phyloP scores from a whole-genome alignment of 805 yeast species.

The Priceomyces haplophilus region DNA sequence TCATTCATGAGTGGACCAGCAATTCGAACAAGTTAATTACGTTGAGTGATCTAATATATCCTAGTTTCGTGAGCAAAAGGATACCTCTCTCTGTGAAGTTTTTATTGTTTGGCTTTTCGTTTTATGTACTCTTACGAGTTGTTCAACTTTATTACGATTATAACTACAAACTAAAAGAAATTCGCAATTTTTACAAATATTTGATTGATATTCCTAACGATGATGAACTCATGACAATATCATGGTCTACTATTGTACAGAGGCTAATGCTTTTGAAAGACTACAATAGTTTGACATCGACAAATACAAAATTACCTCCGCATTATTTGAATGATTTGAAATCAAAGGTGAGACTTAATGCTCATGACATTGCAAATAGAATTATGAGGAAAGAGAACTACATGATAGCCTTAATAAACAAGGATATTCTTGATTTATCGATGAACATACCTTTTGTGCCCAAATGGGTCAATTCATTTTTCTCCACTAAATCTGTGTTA shows the following conservation, averaged over 20 bases:
- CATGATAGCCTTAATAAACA: constrained; percentile 84
- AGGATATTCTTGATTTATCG: constrained; percentile 65
- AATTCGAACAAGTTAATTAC: constrained; percentile 21
- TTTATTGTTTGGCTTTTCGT: constrained; percentile 59
- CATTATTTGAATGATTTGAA: constrained; percentile 50
- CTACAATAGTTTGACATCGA: constrained; percentile 68
- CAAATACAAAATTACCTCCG: constrained; percentile 19
- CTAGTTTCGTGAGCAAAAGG: constrained; percentile 44
- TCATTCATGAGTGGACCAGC: constrained; percentile 24
- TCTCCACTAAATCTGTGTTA: constrained; percentile 39
- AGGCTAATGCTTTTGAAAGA: constrained; percentile 72
- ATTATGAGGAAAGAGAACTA: constrained; percentile 95
- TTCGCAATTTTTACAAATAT: constrained; percentile 71
- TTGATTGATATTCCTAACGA: constrained; percentile 70
- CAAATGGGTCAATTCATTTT: constrained; percentile 8
- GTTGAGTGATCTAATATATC: constrained; percentile 31
- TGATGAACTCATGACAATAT: constrained; percentile 80
- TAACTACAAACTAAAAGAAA: constrained; percentile 61
- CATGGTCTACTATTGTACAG: constrained; percentile 86
- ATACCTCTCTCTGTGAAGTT: constrained; percentile 48
- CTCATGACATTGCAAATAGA: constrained; percentile 92
- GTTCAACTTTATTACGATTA: constrained; percentile 59
- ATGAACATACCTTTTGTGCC: constrained; percentile 24
- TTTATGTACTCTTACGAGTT: constrained; percentile 50
- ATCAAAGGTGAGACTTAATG: constrained; percentile 74